Evolutionary conservation across 495 filamentous ascomycete species (phyloP), one percentile per base, ranked within the genome.

Genomic region (Podospora appendiculata): DNA sequence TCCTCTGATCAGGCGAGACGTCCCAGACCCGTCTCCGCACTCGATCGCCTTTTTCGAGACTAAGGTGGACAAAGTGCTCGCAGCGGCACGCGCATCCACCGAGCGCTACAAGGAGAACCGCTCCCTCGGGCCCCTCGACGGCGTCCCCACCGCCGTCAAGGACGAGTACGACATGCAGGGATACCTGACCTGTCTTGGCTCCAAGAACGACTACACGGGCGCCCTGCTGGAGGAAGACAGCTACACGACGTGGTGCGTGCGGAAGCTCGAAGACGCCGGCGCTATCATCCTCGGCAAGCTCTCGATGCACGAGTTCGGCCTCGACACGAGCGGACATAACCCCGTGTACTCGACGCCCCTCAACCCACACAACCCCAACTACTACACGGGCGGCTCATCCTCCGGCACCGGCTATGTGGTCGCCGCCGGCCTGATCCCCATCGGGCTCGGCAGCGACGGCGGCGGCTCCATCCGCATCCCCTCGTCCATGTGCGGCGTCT

Each of bases 321-420:
- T 62, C 79, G 89, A 92, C 57, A 89, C 85, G 8, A 89, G 82
- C 19, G 90, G 90, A 67, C 90, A 89, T 70, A 92, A 94, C 56
- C 86, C 87, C 17, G 80, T 79, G 48, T 78, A 79, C 62, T 89
- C 89, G 46, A 94, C 89, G 0, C 89, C 89, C 0, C 66, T 71
- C 8, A 95, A 95, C 65, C 89, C 89, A 1, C 78, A 87, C 60
- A 88, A 92, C 62, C 54, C 64, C 0, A 52, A 69, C 12, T 94
- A 88, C 73, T 94, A 94, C 69, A 85, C 85, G 41, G 89, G 89
- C 40, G 89, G 89, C 32, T 89, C 84, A 8, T 94, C 90, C 8
- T 88, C 88, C 4, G 89, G 89, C 4, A 80, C 85, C 18, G 89
- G 78, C 1, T 92, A 90, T 58, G 81, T 82, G 44, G 84, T 92